Base-by-base conservation (phyloP, 768 basidiomycete genomes). In the Lepiota brunneoincarnata region DNA sequence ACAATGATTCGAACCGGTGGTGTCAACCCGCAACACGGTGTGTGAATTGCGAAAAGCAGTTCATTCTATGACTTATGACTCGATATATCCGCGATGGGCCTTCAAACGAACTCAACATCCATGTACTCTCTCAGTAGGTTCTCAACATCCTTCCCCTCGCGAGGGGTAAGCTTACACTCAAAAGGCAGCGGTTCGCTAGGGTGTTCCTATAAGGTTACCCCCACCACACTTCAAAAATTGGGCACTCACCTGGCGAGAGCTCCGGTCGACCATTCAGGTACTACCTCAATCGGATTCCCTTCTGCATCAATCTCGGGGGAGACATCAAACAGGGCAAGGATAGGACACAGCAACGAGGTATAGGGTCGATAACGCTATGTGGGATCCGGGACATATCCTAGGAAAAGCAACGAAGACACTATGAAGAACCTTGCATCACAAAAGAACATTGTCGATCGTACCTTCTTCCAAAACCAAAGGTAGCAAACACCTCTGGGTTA, bases 381-480 rank as follows among this genome's bases (percentile, higher is more conserved):
- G 42, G 24, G 40, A 11, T 11, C 58, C 58, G 38, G 58, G 58
- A 18, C 58, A 59, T 44, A 31, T 31, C 31, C 31, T 31, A n/a
- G n/a, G 31, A 3, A 31, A 31, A 31, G 11, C 7, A 31, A 31
- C 31, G 31, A 31, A 31, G 7, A 4, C 2, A 10, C 7, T 31
- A 31, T 31, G 7, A 31, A 31, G 31, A 6, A 9, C 31, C 7
- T 2, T 9, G 2, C 31, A 31, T 10, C 31, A 9, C 11, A 31
- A 3, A 31, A 10, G 7, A 3, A 9, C 7, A 31, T 31, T 9
- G 31, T 9, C 31, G n/a, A 31, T 9, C 50, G 10, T 18, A 64
- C 67, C 66, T 58, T 46, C 67, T 44, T 11, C 71, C 71, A 56
- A 69, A 71, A 0, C 71, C 72, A 58, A 68, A 73, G 3, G 61